Base-by-base conservation (phyloP, 176 grass and related monocot genomes). In the Carex pumila region DNA sequence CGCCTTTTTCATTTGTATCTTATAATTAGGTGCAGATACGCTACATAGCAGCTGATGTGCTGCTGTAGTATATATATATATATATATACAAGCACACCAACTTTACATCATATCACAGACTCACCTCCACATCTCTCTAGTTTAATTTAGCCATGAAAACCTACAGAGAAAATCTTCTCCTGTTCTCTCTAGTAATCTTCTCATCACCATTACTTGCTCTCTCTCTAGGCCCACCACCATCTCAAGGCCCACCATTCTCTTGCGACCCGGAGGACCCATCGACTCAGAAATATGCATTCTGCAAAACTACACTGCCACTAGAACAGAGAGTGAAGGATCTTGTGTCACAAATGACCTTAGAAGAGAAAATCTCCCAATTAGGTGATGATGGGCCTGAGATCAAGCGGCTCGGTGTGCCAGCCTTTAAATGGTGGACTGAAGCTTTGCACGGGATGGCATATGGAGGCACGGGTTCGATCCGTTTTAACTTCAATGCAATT, bases 351-450 rank as follows among this genome's bases (percentile, higher is more conserved):
- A 14, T 94, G 65, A 94, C 90, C n/a, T 0, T 79, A 3, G 72
- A 88, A 12, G 92, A 97, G 89, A 94, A 94, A 69, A 71, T 86
- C 2, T 58, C 85, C 11, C 87, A 88, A 82, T 82, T 97, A 6
- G 94, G 92, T 0, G 90, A 97, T 59, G 19, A 75, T 11, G 75
- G 92, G 0, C 1, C 65, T 0, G 87, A 80, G 0, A 67, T 97
- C 14, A 63, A 81, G 1, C 76, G 94, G 32, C 92, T 97, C 9
- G 90, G 81, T 4, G 72, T 94, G 7, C 92, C 90, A 12, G 10
- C 71, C 7, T 97, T 94, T 86, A 89, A 89, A 84, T 97, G 94
- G 94, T 94, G 94, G 94, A 89, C 83, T 3, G 92, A 97, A 81
- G 87, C 88, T 71, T 69, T 97, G 21, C 92, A 97, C 77, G 92